Evolutionary conservation across 1,284 basidiomycete genomes (phyloP).

Genomic region (Rhodotorula glutinis): DNA sequence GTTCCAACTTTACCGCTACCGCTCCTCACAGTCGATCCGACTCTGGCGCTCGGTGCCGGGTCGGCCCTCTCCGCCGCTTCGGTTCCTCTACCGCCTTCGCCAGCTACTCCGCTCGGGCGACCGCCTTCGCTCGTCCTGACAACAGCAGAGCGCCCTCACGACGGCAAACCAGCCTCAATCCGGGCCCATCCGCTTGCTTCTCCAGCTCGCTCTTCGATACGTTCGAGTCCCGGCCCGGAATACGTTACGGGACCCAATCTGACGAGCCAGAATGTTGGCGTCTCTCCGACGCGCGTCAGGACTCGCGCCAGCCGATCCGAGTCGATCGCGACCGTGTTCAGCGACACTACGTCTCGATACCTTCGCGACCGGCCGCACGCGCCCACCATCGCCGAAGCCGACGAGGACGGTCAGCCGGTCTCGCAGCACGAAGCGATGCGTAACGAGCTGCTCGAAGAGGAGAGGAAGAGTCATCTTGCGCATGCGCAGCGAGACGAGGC

Average conservation of each 20-base stretch:
- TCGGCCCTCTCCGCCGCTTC: background rate
- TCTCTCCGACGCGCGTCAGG: background rate
- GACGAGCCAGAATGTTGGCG: background rate
- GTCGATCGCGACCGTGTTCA: conserved; percentile 20
- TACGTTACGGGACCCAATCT: no score
- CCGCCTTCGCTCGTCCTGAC: background rate
- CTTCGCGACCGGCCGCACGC: background rate
- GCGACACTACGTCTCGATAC: background rate
- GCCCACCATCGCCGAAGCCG: background rate
- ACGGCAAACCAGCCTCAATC: background rate
- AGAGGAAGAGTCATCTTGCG: conserved; percentile 23
- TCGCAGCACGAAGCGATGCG: conserved; percentile 29
- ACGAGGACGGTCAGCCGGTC: conserved; percentile 10
- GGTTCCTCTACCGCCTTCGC: background rate
- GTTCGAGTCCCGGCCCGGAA: background rate
- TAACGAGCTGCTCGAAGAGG: conserved; percentile 34
- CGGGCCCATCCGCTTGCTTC: background rate
- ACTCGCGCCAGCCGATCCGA: conserved; percentile 14
- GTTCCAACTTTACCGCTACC: background rate
- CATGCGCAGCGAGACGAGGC: conserved; percentile 10
- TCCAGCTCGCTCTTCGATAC: background rate
- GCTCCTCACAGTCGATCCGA: background rate
- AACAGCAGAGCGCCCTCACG: no score
- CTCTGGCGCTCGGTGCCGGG: background rate
- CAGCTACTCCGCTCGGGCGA: background rate